phyloP scores from a whole-genome alignment of 2,329 filamentous ascomycete species.

The Zymoseptoria brevis region DNA sequence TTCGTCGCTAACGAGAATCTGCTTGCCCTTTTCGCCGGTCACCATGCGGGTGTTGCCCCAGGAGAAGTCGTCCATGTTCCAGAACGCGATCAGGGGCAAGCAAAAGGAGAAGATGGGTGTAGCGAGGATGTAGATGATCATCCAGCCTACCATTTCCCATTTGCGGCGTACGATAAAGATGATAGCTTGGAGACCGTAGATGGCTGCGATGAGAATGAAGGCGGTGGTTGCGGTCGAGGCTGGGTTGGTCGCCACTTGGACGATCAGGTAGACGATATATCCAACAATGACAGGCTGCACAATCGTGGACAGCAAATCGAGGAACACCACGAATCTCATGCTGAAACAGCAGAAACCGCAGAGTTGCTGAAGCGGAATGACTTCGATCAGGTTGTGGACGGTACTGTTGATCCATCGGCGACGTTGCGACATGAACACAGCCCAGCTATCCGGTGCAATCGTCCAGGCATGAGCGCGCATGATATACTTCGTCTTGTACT shows the following conservation, averaged over 20 bases:
- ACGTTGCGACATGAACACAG: slow-evolving; percentile 92
- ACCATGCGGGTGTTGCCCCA: slow-evolving; percentile 99
- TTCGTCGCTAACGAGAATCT: slow-evolving; percentile 90
- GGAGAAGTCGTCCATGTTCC: slow-evolving; percentile 99
- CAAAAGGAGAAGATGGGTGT: slow-evolving; percentile 87
- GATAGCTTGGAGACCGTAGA: slow-evolving; percentile 92
- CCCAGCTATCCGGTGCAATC: slow-evolving; percentile 88
- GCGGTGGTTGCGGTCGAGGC: slow-evolving; percentile 70
- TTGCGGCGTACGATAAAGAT: slow-evolving; percentile 95
- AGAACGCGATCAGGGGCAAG: slow-evolving; percentile 90
- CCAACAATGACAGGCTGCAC: slow-evolving; percentile 85
- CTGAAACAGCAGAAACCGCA: slow-evolving; percentile 99
- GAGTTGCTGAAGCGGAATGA: slow-evolving; percentile 85
- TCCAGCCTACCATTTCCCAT: slow-evolving; percentile 99
- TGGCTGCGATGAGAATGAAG: slow-evolving; percentile 85
- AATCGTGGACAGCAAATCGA: slow-evolving; percentile 85
- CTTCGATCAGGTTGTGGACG: slow-evolving; percentile 92
- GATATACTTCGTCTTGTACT: slow-evolving; percentile 98
- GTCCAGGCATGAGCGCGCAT: slow-evolving; percentile 91
- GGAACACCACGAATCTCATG: slow-evolving; percentile 95
- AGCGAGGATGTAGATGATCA: slow-evolving; percentile 88
- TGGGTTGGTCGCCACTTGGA: slow-evolving; percentile 55
- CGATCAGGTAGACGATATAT: slow-evolving; percentile 85
- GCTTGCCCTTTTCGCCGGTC: slow-evolving; percentile 84
- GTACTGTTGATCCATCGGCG: slow-evolving; percentile 99